Conservation (phyloP, 352 stramenopile genomes). For the Pythium brassicae region DNA sequence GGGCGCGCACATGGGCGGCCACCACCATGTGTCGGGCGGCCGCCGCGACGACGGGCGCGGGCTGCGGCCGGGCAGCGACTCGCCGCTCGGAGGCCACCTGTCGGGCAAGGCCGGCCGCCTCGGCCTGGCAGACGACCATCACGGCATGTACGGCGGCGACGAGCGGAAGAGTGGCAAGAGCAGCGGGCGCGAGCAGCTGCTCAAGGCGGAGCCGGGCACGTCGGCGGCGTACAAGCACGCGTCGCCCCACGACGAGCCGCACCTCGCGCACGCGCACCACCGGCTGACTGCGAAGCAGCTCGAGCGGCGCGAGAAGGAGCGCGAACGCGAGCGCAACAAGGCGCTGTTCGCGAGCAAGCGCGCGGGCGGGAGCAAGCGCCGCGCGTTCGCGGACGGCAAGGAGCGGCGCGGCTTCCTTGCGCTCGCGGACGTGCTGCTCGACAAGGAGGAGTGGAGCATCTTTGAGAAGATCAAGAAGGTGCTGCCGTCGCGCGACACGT, state of each 20-base stretch:
- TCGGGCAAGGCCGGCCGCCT: constrained; percentile 37
- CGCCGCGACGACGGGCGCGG: constrained; percentile 37
- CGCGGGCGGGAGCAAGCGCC: constrained; percentile 30
- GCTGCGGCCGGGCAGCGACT: constrained; percentile 28
- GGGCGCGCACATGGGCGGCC: neutral
- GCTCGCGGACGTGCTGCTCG: constrained; percentile 71
- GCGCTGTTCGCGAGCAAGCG: constrained; percentile 71
- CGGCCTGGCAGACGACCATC: constrained; percentile 29
- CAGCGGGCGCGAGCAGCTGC: constrained; percentile 21
- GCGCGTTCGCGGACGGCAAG: constrained; percentile 65
- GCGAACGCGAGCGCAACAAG: constrained; percentile 73
- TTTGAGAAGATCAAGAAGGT: constrained; percentile 95
- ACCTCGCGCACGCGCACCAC: constrained; percentile 1
- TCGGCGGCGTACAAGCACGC: constrained; percentile 36
- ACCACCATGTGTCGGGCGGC: constrained; percentile 10
- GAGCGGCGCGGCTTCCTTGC: constrained; percentile 71
- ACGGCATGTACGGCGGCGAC: constrained; percentile 29
- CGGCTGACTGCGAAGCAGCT: constrained; percentile 47
- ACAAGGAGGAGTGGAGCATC: constrained; percentile 88
- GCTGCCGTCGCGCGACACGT: constrained; percentile 90
- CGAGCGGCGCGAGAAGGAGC: constrained; percentile 74
- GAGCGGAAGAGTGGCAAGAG: constrained; percentile 27
- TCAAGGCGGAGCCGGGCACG: constrained; percentile 29
- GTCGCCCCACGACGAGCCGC: constrained; percentile 40
- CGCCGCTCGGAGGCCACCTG: constrained; percentile 30